A percentile compares a stretch with the other conserved stretches of the same genome.
Evolutionary conservation across 2,329 filamentous ascomycete species (phyloP).

Genomic region (Penicillium sp.): DNA sequence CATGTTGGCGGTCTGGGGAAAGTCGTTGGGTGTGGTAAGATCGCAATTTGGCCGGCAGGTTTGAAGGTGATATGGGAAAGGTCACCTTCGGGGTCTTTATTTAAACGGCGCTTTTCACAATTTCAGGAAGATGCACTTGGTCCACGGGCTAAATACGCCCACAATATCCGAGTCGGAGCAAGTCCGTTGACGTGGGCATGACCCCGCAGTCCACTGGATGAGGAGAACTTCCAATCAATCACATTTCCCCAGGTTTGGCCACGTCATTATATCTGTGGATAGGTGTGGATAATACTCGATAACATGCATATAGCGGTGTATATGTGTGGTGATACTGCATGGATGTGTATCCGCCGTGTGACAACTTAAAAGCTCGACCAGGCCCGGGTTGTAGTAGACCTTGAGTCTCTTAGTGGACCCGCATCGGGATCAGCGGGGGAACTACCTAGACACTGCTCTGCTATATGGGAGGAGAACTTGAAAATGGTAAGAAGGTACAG

Average conservation of each 20-base stretch:
- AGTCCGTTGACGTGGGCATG: conserved; percentile 23
- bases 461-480: too few relatives aligned
- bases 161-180: conserved; percentile 25
- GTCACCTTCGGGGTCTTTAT: background rate
- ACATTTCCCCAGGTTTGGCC: too few relatives aligned
- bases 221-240: background rate
- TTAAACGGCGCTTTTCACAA: background rate
- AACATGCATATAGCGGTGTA: background rate
- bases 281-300: background rate
- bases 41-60: background rate
- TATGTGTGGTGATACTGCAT: background rate
- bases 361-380: background rate
- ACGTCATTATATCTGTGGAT: background rate
- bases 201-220: conserved; percentile 16
- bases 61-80: background rate
- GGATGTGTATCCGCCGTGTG: background rate
- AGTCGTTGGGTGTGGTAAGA: too few relatives aligned
- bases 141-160: conserved; percentile 11
- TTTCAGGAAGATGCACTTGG: background rate
- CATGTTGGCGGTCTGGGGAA: conserved; percentile 20
- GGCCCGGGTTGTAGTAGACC: too few relatives aligned
- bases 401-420: too few relatives aligned
- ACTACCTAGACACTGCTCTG: too few relatives aligned
- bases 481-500: background rate
- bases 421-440: too few relatives aligned